Conservation (phyloP, 75 land plant genomes). For the Sequoiadendron giganteum region DNA sequence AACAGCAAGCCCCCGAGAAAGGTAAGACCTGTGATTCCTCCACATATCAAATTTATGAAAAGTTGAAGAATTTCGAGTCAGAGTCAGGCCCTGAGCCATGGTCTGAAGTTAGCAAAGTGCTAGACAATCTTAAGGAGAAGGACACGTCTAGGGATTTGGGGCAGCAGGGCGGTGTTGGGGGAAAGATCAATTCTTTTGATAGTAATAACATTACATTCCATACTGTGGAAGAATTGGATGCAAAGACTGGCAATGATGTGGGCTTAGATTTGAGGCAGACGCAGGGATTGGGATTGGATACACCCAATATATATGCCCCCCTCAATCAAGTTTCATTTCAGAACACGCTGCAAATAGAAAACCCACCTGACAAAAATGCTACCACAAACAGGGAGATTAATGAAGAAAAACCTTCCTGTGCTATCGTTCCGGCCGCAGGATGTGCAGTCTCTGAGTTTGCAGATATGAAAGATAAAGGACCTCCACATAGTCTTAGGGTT, state of each 20-base stretch:
- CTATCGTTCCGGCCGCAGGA: not conserved
- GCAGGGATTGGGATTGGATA: not conserved
- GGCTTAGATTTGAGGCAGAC: not conserved
- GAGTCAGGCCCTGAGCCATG: constrained; percentile 14
- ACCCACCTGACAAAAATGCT: not conserved
- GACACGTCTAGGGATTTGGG: not conserved
- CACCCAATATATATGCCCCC: too few relatives aligned
- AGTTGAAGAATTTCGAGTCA: constrained; percentile 5
- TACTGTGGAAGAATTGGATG: constrained; percentile 9
- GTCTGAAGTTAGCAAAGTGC: constrained; percentile 16
- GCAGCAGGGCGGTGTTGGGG: not conserved
- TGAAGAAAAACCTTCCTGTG: not conserved
- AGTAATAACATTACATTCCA: not conserved
- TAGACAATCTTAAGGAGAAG: constrained; percentile 16
- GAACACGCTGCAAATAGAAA: too few relatives aligned
- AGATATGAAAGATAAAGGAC: not conserved
- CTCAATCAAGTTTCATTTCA: too few relatives aligned
- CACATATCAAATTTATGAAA: not conserved
- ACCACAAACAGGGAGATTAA: not conserved
- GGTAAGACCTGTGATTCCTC: not conserved
- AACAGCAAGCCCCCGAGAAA: not conserved
- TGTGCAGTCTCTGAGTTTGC: not conserved
- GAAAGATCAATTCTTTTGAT: not conserved
- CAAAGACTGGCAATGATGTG: not conserved
- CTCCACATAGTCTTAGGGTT: not conserved